Evolutionary conservation across 495 filamentous ascomycete genomes (phyloP), one percentile per base, ranked within the genome.

Genomic region (Penicillium desertorum): DNA sequence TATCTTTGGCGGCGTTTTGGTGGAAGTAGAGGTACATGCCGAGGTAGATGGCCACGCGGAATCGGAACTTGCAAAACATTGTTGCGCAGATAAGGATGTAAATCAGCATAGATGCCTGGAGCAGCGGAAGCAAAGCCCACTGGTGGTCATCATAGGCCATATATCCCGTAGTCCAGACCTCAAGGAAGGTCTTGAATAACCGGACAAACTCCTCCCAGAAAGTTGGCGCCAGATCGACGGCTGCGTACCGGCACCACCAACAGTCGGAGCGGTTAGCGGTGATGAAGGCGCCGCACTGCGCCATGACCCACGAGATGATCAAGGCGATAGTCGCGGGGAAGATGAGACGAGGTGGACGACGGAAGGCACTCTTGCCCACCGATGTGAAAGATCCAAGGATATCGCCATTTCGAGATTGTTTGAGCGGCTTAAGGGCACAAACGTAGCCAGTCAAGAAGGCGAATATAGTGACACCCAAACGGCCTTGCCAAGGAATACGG

Each of bases 391-490:
- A 78, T 0, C 63, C 76, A 16, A 81, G 69, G 39, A 66, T 73
- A 47, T 84, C 78, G 41, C 85, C 85, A 22, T 76, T 73, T 11
- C 82, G 81, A 34, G 76, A 76, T 49, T 81, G 79, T 51, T 85
- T 85, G 32, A 89, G 66, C 4, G 86, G 85, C 66, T 87, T 87
- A 29, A 89, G 66, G 8, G 85, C 83, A 62, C 84, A 87, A 27
- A 89, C 85, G 53, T 87, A 89, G 50, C 85, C 86, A 7, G 86
- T 86, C 39, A 89, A 76, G 58, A 89, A 81, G 48, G 81, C 78
- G 69, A 89, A 89, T 48, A 87, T 83, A 16, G 84, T 81, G 20
- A 89, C 84, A 42, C 86, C 85, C 34, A 87, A 75, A 51, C 82
- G 80, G 49, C 84, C 86, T 68, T 88, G 86, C 69, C 82, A 80